Evolutionary conservation across 768 basidiomycete genomes (phyloP).

Genomic region (Cyathus striatus): DNA sequence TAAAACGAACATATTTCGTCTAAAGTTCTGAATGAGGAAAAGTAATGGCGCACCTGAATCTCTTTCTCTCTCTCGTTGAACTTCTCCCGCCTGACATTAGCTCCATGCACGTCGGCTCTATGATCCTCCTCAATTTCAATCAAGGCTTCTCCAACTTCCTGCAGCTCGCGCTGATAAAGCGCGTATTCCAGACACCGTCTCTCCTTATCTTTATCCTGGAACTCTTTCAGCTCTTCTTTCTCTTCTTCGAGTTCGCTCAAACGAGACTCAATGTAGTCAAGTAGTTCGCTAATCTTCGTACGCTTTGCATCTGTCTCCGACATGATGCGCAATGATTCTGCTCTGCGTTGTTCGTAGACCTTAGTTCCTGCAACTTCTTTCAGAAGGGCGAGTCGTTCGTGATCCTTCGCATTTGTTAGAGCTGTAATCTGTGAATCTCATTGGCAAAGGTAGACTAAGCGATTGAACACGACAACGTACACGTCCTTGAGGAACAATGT

Average conservation of each 20-base stretch:
- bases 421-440: conserved; percentile 71
- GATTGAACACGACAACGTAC: conserved; percentile 45
- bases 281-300: conserved; percentile 83
- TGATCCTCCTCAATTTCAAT: conserved; percentile 86
- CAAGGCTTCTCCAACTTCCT: conserved; percentile 81
- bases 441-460: background rate
- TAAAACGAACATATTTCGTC: conserved; percentile 25
- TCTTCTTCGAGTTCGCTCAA: conserved; percentile 93
- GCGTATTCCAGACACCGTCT: conserved; percentile 93
- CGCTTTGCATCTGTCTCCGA: conserved; percentile 93
- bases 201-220: conserved; percentile 93
- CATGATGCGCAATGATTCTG: conserved; percentile 95
- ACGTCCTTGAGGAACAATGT: conserved; percentile 97
- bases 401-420: conserved; percentile 95
- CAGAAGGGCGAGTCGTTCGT: conserved; percentile 86
- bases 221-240: conserved; percentile 96
- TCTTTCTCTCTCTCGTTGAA: conserved; percentile 82
- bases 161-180: conserved; percentile 84
- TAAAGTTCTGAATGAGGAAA: no score
- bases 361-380: conserved; percentile 99
- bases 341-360: conserved; percentile 91
- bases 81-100: conserved; percentile 77
- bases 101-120: conserved; percentile 74
- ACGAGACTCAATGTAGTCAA: conserved; percentile 88
- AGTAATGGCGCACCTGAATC: conserved; percentile 54